phyloP scores from a whole-genome alignment of 2,329 filamentous ascomycete species.

The Aspergillus sp. region DNA sequence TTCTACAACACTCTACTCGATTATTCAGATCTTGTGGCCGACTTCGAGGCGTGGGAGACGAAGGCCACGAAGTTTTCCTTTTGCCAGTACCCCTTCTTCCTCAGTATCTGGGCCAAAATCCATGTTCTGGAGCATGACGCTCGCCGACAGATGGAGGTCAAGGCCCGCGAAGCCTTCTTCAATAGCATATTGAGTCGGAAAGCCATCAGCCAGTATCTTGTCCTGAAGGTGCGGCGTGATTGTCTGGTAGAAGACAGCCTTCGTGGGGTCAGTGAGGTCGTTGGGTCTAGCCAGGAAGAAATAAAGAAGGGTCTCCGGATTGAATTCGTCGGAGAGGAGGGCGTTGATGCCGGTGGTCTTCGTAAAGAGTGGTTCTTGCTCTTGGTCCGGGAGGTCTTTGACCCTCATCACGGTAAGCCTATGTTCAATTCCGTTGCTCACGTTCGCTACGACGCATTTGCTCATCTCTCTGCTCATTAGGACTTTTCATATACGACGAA shows the following conservation, averaged over 20 bases:
- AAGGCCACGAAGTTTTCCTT: constrained; percentile 75
- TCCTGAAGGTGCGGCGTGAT: constrained; percentile 75
- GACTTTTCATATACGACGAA: constrained; percentile 90
- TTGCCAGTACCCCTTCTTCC: constrained; percentile 87
- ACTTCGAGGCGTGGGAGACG: constrained; percentile 86
- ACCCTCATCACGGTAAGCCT: constrained; percentile 75
- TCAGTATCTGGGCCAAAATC: constrained; percentile 91
- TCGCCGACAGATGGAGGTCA: constrained; percentile 82
- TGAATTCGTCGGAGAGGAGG: constrained; percentile 83
- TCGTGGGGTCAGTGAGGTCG: constrained; percentile 77
- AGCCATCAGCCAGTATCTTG: constrained; percentile 72
- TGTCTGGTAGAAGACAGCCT: constrained; percentile 88
- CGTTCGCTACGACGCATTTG: neutral
- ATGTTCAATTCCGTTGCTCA: neutral
- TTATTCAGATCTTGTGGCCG: constrained; percentile 77
- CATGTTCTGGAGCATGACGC: constrained; percentile 87
- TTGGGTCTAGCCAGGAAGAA: constrained; percentile 77
- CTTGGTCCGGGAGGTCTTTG: constrained; percentile 84
- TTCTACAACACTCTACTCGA: constrained; percentile 89
- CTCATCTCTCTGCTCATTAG: constrained; percentile 44
- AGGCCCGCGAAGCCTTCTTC: constrained; percentile 86
- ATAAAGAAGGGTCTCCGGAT: constrained; percentile 88
- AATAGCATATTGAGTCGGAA: constrained; percentile 78
- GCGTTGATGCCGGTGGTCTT: constrained; percentile 83
- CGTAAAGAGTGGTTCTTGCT: constrained; percentile 95